phyloP scores from a whole-genome alignment of 495 filamentous ascomycete species.

The Penicillium tannophilum region DNA sequence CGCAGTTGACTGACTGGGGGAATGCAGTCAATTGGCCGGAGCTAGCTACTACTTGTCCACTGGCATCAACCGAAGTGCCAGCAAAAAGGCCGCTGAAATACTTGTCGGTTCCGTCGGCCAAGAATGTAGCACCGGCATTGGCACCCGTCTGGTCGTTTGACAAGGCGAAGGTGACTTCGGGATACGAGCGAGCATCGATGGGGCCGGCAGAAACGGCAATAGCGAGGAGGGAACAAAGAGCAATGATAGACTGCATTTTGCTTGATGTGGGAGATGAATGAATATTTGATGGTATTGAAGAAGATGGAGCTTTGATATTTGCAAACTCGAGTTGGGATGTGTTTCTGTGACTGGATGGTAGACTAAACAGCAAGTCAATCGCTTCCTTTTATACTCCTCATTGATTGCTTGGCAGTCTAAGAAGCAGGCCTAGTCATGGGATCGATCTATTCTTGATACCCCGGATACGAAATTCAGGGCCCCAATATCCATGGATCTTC shows the following conservation, averaged over 20 bases:
- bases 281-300: too few species aligned
- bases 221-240: conserved; percentile 17
- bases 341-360: too few species aligned
- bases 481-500: too few species aligned
- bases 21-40: conserved; percentile 1
- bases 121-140: conserved; percentile 11
- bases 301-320: too few species aligned
- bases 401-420: too few species aligned
- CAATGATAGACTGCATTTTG: conserved; percentile 10
- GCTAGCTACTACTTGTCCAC: neutral
- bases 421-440: too few species aligned
- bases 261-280: neutral
- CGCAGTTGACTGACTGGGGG: conserved; percentile 7
- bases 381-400: too few species aligned
- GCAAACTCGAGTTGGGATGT: too few species aligned
- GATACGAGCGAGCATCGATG: conserved; percentile 4
- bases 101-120: conserved; percentile 5
- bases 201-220: conserved; percentile 12
- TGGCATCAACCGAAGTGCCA: neutral
- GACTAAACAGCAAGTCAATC: too few species aligned
- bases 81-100: neutral
- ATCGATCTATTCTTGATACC: too few species aligned
- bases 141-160: conserved; percentile 21
- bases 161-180: conserved; percentile 16
- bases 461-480: too few species aligned